These are phyloP conservation scores for Plasmopara muralis DNA, from an alignment of 352 stramenopile genomes.

Conservation along the genomic window DNA sequence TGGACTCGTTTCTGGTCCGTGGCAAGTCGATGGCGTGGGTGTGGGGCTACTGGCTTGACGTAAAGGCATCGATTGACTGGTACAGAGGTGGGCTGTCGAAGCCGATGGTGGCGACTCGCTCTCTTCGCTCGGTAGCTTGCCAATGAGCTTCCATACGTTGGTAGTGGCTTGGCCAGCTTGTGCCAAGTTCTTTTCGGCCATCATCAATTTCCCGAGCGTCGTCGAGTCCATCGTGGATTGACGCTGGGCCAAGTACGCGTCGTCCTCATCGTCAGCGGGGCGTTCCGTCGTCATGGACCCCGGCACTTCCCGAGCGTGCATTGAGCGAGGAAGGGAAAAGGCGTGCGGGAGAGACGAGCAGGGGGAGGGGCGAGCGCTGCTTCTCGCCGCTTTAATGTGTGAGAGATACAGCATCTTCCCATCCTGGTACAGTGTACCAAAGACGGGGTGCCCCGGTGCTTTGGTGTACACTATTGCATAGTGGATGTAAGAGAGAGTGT, in stretches of 20 bases:
- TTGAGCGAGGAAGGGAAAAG: background rate
- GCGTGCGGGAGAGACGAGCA: too few species aligned
- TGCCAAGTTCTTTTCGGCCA: slow-evolving; percentile 74
- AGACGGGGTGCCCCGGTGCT: too few species aligned
- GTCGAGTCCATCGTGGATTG: slow-evolving; percentile 77
- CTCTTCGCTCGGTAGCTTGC: slow-evolving; percentile 31
- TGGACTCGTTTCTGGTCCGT: slow-evolving; percentile 10
- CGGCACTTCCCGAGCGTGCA: slow-evolving; percentile 15
- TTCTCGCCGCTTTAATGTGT: too few species aligned
- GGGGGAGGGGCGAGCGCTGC: too few species aligned
- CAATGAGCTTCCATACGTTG: slow-evolving; percentile 80
- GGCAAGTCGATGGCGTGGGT: slow-evolving; percentile 5
- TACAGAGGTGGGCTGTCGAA: slow-evolving; percentile 3
- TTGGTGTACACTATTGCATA: too few species aligned
- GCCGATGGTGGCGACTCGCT: slow-evolving; percentile 17
- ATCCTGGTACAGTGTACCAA: too few species aligned
- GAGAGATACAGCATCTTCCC: too few species aligned
- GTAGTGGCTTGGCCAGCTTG: slow-evolving; percentile 75
- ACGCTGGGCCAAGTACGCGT: slow-evolving; percentile 52
- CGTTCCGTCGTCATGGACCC: slow-evolving; percentile 17
- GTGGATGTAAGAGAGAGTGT: too few species aligned
- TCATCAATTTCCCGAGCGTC: slow-evolving; percentile 76
- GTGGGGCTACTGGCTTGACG: slow-evolving; percentile 8
- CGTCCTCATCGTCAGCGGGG: slow-evolving; percentile 28
- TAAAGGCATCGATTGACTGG: slow-evolving; percentile 8